Evolutionary conservation across 805 yeast genomes (phyloP).

Genomic region (Metschnikowia baotianmanensis): DNA sequence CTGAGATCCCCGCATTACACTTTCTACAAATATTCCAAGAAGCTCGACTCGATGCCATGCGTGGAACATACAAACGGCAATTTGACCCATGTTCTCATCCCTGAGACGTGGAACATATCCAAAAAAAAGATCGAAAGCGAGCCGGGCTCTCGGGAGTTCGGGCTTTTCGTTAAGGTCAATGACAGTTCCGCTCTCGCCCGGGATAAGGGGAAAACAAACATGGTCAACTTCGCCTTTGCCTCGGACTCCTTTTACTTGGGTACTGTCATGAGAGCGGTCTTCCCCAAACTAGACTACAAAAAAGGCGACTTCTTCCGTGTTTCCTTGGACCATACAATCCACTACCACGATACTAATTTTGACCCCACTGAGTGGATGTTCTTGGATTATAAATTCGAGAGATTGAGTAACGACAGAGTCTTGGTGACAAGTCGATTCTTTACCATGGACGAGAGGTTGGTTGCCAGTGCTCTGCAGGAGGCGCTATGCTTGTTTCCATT

Average conservation of each 20-base stretch:
- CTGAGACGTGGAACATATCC: slow-evolving; percentile 17
- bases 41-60: slow-evolving; percentile 14
- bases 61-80: slow-evolving; percentile 30
- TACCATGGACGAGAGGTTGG: slow-evolving; percentile 27
- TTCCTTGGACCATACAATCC: slow-evolving; percentile 37
- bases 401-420: slow-evolving; percentile 35
- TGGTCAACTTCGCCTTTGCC: slow-evolving; percentile 23
- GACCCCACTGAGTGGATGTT: slow-evolving; percentile 38
- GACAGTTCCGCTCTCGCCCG: slow-evolving; percentile 29
- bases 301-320: slow-evolving; percentile 32
- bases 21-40: slow-evolving; percentile 19
- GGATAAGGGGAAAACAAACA: slow-evolving; percentile 17
- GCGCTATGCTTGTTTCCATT: slow-evolving; percentile 25
- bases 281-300: slow-evolving; percentile 13
- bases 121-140: slow-evolving; percentile 14
- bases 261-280: slow-evolving; percentile 24
- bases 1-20: slow-evolving; percentile 22
- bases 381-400: slow-evolving; percentile 30
- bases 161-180: slow-evolving; percentile 29
- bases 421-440: slow-evolving; percentile 27
- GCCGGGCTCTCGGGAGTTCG: slow-evolving; percentile 24
- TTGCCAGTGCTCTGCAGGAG: slow-evolving; percentile 36
- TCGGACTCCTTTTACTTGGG: slow-evolving; percentile 36
- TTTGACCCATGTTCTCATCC: slow-evolving; percentile 28
- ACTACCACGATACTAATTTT: slow-evolving; percentile 35